Conservation (phyloP, 139 green algal species). For the Picochlorum sp. region DNA sequence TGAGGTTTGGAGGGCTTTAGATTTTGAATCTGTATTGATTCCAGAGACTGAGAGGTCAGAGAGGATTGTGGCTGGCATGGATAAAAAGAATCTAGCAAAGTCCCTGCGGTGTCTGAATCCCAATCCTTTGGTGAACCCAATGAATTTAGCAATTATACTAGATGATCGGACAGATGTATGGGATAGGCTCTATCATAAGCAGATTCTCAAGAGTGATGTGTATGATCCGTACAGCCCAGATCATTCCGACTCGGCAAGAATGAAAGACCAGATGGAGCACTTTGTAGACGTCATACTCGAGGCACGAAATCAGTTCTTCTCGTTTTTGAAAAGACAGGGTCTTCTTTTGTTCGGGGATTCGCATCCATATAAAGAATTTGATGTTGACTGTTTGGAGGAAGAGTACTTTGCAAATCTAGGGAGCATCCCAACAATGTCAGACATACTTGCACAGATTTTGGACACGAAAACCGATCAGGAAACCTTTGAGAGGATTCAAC, state of each 20-base stretch:
- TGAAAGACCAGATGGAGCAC: not conserved
- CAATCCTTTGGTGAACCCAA: slow-evolving; percentile 12
- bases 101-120: not conserved
- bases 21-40: slow-evolving; percentile 53
- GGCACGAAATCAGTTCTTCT: not conserved
- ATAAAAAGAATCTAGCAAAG: not conserved
- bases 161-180: slow-evolving; percentile 74
- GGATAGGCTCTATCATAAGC: not conserved
- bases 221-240: not conserved
- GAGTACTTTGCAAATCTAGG: too few relatives aligned
- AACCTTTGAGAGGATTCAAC: too few relatives aligned
- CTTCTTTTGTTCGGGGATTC: not conserved
- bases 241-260: not conserved
- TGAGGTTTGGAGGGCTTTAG: slow-evolving; percentile 78
- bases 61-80: not conserved
- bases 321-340: not conserved
- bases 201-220: not conserved
- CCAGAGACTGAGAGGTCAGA: slow-evolving; percentile 10
- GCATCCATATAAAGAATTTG: not conserved
- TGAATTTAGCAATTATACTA: slow-evolving; percentile 66
- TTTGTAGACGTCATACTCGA: not conserved
- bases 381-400: not conserved
- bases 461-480: too few relatives aligned
- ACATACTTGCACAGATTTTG: too few relatives aligned
- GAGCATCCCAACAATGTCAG: too few relatives aligned